Base-by-base conservation (phyloP, 2,329 filamentous ascomycete species). In the Pyrenophora tritici-repentis region DNA sequence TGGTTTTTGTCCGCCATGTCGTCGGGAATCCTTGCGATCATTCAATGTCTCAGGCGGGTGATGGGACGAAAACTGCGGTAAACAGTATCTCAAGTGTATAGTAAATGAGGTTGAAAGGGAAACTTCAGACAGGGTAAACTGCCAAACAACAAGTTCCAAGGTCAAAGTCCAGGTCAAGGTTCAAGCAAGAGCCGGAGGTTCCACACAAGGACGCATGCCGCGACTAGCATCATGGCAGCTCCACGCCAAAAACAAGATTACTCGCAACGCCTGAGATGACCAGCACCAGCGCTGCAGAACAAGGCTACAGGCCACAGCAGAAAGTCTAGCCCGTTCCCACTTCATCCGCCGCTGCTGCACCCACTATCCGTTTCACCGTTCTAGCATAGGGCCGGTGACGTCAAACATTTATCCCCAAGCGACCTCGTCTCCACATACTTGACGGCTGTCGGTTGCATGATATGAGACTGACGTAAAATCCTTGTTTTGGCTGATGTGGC, bases 191-290 rank as follows among this genome's bases (percentile, higher is more conserved):
- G 32, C 42, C 42, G 33, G 22, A 47, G 22, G 16, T 24, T 36
- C 41, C 16, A 43, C 35, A 22, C 39, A 33, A 14, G n/a, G 17
- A 48, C 46, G 39, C 47, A 50, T 33, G 36, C 42, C 42, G 37
- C 33, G 47, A 39, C 47, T 42, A 42, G 58, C 48, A 52, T 59
- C 56, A 47, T 52, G 20, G 37, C 42, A 35, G 48, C 48, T 50
- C 42, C 42, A 47, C 42, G 33, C 50, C 53, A 62, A 70, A 73
- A 73, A 69, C 69, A 73, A 70, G 71, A 73, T 73, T 73, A 59
- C 34, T 38, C 26, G 49, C 53, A 42, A 58, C 53, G 49, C 62
- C 58, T 61, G 50, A 35, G 14, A 20, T 35, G 20, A 37, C 47
- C 32, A 22, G 40, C 26, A 37, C 47, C 32, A 22, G 40, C 26